These are phyloP conservation scores for Phytopythium boreale DNA, from an alignment of 352 stramenopile species.

Conservation along the genomic window DNA sequence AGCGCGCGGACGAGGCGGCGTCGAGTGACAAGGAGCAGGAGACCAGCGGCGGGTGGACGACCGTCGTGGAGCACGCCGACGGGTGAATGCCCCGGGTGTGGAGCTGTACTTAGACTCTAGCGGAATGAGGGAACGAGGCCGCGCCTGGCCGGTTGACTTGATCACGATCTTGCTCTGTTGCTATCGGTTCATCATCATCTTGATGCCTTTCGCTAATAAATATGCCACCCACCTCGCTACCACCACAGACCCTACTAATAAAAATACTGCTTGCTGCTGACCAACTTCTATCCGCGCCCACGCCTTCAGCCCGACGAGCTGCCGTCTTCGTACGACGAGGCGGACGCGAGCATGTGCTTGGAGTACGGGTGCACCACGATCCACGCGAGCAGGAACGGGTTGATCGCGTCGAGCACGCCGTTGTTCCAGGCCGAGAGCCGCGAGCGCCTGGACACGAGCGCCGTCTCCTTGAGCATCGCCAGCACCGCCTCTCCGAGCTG, in stretches of 20 bases:
- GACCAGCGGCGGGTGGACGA: conserved; percentile 5
- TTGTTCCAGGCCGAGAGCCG: conserved; percentile 36
- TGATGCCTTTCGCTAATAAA: neutral
- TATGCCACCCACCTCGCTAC: neutral
- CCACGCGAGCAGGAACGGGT: conserved; percentile 55
- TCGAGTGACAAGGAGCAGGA: neutral
- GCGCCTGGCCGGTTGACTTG: neutral
- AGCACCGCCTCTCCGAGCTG: conserved; percentile 36
- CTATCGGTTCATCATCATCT: neutral
- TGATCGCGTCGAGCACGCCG: conserved; percentile 51
- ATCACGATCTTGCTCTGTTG: neutral
- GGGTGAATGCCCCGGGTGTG: neutral
- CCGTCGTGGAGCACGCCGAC: neutral
- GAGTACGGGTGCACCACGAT: conserved; percentile 65
- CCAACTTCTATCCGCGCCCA: neutral
- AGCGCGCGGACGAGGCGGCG: neutral
- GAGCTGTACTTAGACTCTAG: no score
- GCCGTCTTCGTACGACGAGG: neutral
- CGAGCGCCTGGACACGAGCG: conserved; percentile 19
- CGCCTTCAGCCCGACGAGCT: neutral
- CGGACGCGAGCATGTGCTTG: conserved; percentile 37
- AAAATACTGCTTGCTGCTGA: neutral
- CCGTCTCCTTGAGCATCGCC: conserved; percentile 38
- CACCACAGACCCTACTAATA: no score
- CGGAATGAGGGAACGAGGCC: no score